These are phyloP conservation scores for Narthecium ossifragum DNA, from an alignment of 106 monocot genomes.

Conservation along the genomic window DNA sequence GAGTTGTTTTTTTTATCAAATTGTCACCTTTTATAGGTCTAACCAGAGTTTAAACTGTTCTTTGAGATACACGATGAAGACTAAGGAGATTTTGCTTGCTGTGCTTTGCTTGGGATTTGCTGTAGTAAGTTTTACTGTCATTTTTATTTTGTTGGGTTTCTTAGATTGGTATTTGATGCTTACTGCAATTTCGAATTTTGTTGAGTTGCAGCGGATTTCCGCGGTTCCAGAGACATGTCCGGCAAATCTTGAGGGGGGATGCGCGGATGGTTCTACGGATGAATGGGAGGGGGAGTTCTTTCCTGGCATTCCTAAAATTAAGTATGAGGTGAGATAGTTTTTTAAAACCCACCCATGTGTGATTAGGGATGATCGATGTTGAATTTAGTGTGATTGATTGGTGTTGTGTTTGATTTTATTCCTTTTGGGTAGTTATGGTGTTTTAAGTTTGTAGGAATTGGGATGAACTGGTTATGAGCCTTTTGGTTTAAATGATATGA, in stretches of 20 bases:
- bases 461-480: not conserved
- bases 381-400: not conserved
- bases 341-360: not conserved
- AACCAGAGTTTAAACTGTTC: too few relatives aligned
- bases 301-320: conserved; percentile 85
- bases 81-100: not conserved
- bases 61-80: conserved; percentile 15
- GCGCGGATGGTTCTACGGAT: conserved; percentile 36
- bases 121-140: not conserved
- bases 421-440: not conserved
- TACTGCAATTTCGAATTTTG: not conserved
- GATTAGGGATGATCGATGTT: not conserved
- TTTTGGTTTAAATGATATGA: not conserved
- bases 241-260: conserved; percentile 47
- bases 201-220: conserved; percentile 30
- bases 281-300: conserved; percentile 92
- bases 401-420: not conserved
- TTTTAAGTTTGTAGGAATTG: not conserved
- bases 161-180: too few relatives aligned
- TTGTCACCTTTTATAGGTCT: too few relatives aligned
- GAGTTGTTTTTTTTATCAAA: too few relatives aligned
- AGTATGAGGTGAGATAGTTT: conserved; percentile 70
- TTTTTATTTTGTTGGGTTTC: too few relatives aligned
- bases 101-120: not conserved
- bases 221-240: conserved; percentile 44